These are phyloP conservation scores for Pythium diclinum DNA, from an alignment of 352 stramenopile genomes.

Conservation along the genomic window DNA sequence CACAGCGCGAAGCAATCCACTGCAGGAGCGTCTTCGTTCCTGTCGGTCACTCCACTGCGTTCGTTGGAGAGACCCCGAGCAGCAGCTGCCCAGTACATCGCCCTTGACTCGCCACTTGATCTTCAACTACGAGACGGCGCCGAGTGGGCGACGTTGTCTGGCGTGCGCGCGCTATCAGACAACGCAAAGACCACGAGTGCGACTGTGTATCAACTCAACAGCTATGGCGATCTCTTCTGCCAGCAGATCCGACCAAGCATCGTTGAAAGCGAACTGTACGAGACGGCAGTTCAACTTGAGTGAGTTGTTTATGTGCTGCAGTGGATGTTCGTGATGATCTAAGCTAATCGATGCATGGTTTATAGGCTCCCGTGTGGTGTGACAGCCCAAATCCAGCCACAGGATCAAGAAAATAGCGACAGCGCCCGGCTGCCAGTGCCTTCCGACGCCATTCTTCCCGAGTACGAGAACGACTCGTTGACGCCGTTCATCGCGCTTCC, in stretches of 20 bases:
- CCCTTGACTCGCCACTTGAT: constrained; percentile 55
- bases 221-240: constrained; percentile 58
- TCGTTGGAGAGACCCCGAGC: constrained; percentile 5
- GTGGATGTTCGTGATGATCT: neutral
- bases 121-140: constrained; percentile 55
- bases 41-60: constrained; percentile 43
- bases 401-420: constrained; percentile 4
- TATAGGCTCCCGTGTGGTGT: constrained; percentile 54
- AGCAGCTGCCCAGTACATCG: constrained; percentile 45
- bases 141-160: constrained; percentile 53
- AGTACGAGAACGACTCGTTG: constrained; percentile 48
- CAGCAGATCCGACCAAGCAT: constrained; percentile 42
- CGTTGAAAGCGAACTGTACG: constrained; percentile 35
- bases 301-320: constrained; percentile 29
- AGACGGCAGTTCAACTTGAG: constrained; percentile 49
- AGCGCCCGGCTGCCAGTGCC: constrained; percentile 39
- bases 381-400: constrained; percentile 24
- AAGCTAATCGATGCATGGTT: neutral
- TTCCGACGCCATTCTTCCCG: constrained; percentile 52
- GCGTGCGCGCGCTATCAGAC: constrained; percentile 39
- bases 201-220: constrained; percentile 60
- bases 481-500: constrained; percentile 38
- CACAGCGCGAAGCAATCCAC: neutral
- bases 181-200: constrained; percentile 17
- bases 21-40: constrained; percentile 3